Percentiles rank a stretch among this genome's conserved stretches.
Evolutionary conservation across 176 grass and related monocot species (phyloP).

Genomic region (Urochloa ruziziensis): DNA sequence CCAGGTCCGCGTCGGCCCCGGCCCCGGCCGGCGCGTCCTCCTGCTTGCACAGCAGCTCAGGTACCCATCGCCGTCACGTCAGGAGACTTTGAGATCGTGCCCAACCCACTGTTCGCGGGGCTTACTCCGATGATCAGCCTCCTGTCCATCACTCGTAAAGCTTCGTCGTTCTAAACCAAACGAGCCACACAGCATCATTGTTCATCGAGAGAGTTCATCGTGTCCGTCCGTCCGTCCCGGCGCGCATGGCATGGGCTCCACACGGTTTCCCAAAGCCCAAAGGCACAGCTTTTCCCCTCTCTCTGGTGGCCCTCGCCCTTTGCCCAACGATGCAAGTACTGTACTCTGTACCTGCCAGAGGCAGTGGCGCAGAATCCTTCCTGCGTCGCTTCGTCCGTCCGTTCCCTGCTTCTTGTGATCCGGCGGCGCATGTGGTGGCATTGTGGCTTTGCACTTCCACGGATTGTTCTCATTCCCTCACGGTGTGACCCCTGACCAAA

Average conservation of each 20-base stretch:
- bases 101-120: not conserved
- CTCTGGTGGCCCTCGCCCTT: not conserved
- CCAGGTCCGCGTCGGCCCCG: not conserved
- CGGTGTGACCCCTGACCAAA: no score
- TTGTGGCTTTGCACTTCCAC: no score
- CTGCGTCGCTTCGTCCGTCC: not conserved
- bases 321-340: not conserved
- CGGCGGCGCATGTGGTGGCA: slow-evolving; percentile 17
- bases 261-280: slow-evolving; percentile 47
- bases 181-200: not conserved
- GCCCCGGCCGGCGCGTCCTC: not conserved
- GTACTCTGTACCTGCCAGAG: slow-evolving; percentile 46
- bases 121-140: no score
- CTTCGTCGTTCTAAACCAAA: no score
- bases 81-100: not conserved
- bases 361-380: not conserved
- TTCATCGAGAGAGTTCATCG: not conserved
- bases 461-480: not conserved
- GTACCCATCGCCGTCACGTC: not conserved
- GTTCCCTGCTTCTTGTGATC: slow-evolving; percentile 9
- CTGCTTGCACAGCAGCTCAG: not conserved
- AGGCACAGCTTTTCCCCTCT: not conserved
- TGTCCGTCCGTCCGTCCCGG: not conserved
- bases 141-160: no score
- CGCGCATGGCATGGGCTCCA: slow-evolving; percentile 35